Evolutionary conservation across 2,329 filamentous ascomycete species (phyloP).

Genomic region (Fusarium nanum): DNA sequence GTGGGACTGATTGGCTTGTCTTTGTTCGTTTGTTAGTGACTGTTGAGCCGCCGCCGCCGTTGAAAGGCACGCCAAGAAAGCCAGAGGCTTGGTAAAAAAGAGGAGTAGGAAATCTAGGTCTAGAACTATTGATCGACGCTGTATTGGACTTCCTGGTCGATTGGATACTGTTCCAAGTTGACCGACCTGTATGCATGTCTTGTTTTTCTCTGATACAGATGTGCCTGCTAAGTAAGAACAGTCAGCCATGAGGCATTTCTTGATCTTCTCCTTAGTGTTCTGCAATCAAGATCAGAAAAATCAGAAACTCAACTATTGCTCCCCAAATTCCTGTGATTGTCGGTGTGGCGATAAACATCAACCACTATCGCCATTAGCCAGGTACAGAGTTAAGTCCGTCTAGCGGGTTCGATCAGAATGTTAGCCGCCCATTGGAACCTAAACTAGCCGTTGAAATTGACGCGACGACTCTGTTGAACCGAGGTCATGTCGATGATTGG

Average conservation of each 20-base stretch:
- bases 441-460: slow-evolving; percentile 6
- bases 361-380: slow-evolving; percentile 24
- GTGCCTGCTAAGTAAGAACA: background rate
- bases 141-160: slow-evolving; percentile 8
- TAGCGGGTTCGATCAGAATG: background rate
- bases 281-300: background rate
- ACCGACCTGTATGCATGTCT: slow-evolving; percentile 9
- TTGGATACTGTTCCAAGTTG: slow-evolving; percentile 13
- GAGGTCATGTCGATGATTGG: slow-evolving; percentile 10
- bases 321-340: background rate
- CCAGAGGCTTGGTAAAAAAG: slow-evolving; percentile 4
- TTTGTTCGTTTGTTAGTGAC: slow-evolving; percentile 9
- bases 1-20: slow-evolving; percentile 10
- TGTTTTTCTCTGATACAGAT: background rate
- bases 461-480: background rate
- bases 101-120: slow-evolving; percentile 18
- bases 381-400: slow-evolving; percentile 22
- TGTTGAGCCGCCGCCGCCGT: slow-evolving; percentile 3
- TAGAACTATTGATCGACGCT: slow-evolving; percentile 41
- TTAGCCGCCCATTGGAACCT: slow-evolving; percentile 20
- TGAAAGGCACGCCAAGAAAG: slow-evolving; percentile 24
- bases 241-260: background rate
- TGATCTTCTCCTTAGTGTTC: background rate
- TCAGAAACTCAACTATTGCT: background rate
- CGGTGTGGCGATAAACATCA: slow-evolving; percentile 26